A percentile compares a stretch with the other conserved stretches of the same genome.
Conservation (phyloP, 768 basidiomycete genomes). For the Agrocybe praecox region DNA sequence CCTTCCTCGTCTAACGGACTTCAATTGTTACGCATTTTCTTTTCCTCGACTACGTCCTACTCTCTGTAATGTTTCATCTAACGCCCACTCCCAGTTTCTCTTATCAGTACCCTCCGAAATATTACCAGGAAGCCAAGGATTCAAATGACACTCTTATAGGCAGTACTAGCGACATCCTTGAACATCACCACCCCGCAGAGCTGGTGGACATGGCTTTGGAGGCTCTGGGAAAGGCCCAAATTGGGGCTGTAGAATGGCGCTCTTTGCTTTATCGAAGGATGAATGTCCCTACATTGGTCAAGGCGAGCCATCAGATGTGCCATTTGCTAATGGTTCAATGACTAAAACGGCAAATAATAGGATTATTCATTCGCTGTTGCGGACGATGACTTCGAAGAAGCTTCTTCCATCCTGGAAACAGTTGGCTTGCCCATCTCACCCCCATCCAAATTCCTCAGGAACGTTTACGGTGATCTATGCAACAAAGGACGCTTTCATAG, state of each 20-base stretch:
- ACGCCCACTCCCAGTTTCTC: neutral
- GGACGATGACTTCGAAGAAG: constrained; percentile 17
- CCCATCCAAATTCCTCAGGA: constrained; percentile 17
- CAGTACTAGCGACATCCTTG: neutral
- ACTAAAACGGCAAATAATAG: constrained; percentile 4
- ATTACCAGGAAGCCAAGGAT: neutral
- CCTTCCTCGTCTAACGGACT: too few species aligned
- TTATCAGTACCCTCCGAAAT: neutral
- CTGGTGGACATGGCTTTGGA: constrained; percentile 26
- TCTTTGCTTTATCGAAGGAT: constrained; percentile 25
- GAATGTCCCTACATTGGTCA: constrained; percentile 25
- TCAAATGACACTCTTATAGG: neutral
- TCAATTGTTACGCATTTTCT: too few species aligned
- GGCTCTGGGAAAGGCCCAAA: constrained; percentile 16
- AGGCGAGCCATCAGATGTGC: constrained; percentile 3
- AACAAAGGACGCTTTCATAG: constrained; percentile 21
- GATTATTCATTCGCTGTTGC: constrained; percentile 25
- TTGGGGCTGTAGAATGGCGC: constrained; percentile 26
- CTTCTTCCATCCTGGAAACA: constrained; percentile 20
- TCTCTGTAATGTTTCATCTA: neutral
- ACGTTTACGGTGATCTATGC: constrained; percentile 23
- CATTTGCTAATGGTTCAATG: too few species aligned
- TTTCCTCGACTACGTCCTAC: too few species aligned
- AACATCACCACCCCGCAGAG: constrained; percentile 9
- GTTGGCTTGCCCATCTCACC: constrained; percentile 22